Base-by-base conservation (phyloP, 495 filamentous ascomycete species). In the Neurospora pannonica region DNA sequence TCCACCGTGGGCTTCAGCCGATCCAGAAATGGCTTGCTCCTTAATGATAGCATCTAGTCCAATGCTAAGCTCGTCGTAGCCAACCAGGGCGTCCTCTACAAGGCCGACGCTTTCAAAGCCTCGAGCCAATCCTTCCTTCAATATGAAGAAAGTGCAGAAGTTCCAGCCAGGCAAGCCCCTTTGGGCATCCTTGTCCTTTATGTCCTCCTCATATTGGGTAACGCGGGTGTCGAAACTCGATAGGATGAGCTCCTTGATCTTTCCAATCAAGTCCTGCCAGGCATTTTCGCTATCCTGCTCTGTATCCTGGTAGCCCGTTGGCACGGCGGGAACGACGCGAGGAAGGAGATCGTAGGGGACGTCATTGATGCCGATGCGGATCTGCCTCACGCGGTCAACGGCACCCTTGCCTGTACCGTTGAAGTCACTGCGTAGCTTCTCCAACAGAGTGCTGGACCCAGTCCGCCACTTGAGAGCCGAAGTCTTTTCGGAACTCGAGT, bases 91-190 rank as follows among this genome's bases (percentile, higher is more conserved):
- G 86, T 99, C 96, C 80, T 98, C 96, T 48, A 98, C 93, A 34
- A 99, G 84, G 8, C 97, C 97, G 15, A 98, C 95, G 81, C 93
- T 98, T 81, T 99, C 96, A 79, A 99, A 97, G 0, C 94, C 97
- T 73, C 92, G 87, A 5, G 95, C 94, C 54, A 99, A 86, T 5
- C 96, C 96, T 80, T 99, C 96, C 78, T 99, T 99, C 19, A 98
- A 86, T 28, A 99, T 93, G 79, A 99, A 99, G 79, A 98, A 99
- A 1, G 97, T 98, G 81, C 95, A 98, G 79, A 98, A 99, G 79
- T 99, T 99, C 96, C 97, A 99, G 0, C 96, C 96, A 4, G 97
- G 96, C 31, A 99, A 83, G 54, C 86, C 89, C 54, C 95, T 90
- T 84, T 98, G 95, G 5, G 92, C 89, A 77, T 98, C 96, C 78